Evolutionary conservation across 176 grass and related monocot genomes (phyloP).

Genomic region (Otatea glauca): DNA sequence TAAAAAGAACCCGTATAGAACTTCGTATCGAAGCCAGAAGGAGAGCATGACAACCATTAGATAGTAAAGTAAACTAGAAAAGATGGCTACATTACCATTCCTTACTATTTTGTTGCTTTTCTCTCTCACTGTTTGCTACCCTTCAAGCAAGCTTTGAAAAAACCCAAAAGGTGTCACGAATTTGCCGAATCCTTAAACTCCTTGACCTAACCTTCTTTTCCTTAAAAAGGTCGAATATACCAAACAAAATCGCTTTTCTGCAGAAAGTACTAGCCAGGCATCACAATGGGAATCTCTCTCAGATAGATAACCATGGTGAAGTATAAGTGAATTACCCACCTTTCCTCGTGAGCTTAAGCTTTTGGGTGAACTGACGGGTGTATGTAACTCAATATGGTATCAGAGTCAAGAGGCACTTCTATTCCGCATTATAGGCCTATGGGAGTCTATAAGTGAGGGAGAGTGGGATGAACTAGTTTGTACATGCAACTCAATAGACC

Average conservation of each 20-base stretch:
- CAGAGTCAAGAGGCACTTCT: too few species aligned
- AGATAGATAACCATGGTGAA: too few species aligned
- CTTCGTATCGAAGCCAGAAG: neutral
- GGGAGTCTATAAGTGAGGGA: too few species aligned
- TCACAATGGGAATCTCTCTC: constrained; percentile 20
- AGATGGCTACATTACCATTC: constrained; percentile 21
- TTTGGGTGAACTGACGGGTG: too few species aligned
- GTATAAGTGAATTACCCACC: too few species aligned
- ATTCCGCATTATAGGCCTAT: too few species aligned
- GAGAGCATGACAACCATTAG: neutral
- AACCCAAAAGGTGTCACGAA: constrained; percentile 11
- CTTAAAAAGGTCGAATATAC: constrained; percentile 31
- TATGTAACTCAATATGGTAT: too few species aligned
- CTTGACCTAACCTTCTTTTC: neutral
- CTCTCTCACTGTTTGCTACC: neutral
- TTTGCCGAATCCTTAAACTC: neutral
- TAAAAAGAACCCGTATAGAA: neutral
- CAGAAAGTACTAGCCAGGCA: constrained; percentile 11
- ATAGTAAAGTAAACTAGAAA: constrained; percentile 27
- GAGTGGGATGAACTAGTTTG: too few species aligned
- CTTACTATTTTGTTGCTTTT: neutral
- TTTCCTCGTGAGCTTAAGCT: too few species aligned
- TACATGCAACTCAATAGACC: too few species aligned
- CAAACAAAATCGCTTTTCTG: neutral
- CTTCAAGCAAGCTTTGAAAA: constrained; percentile 21